Base-by-base conservation (phyloP, 2,329 filamentous ascomycete species). In the Paraphoma sp. region DNA sequence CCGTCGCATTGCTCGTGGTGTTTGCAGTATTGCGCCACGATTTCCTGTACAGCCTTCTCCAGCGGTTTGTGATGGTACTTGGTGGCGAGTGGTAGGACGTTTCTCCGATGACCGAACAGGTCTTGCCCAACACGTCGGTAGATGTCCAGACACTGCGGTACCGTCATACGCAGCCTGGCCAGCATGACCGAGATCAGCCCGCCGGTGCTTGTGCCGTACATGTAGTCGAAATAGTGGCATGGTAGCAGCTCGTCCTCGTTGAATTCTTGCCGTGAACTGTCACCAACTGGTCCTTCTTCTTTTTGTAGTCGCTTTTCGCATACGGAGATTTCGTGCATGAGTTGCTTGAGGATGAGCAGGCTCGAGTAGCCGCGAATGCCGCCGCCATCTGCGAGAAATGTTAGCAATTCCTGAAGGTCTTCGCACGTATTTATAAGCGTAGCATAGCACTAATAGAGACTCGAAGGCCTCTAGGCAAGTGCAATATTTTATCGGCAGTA, bases 201-300 rank as follows among this genome's bases (percentile, higher is more conserved):
- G n/a, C 82, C 82, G 0, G 81, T 84, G 40, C 78, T 81, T 5
- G 81, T 83, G 18, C 82, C 82, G 52, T 81, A 83, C 74, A 83
- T 83, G 69, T 81, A 81, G 59, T 84, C 82, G 67, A 84, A 84
- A 66, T 83, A 83, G 58, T 83, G 79, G 55, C 80, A 82, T 54
- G 81, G 81, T 10, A 82, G 67, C 1, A 83, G 73, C 44, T 80
- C 76, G 45, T 79, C 72, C 57, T 80, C 78, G 46, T 73, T 68
- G 54, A 77, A 77, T 3, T 69, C 69, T 46, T 48, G 57, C 30
- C 65, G 68, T 49, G 53, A 49, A 46, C 64, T 70, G 30, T 61
- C 69, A 7, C 59, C 45, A 4, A 76, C 69, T 3, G 73, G 73
- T 5, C 74, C 71, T 43, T 76, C 72, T 88, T 79, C 72, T 31